Conservation (phyloP, 2,329 filamentous ascomycete species). For the Trichoderma breve region DNA sequence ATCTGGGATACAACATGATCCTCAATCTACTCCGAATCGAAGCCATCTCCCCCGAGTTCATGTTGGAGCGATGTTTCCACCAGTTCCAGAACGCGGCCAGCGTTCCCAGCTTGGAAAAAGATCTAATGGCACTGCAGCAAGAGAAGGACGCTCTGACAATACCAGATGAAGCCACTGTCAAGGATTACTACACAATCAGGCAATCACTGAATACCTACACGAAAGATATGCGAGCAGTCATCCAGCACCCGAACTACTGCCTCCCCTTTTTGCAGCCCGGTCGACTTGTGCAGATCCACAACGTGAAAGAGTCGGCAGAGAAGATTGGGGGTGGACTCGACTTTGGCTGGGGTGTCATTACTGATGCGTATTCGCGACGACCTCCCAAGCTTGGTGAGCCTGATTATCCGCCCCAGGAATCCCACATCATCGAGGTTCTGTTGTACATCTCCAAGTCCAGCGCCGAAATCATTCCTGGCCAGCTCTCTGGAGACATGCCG, state of each 20-base stretch:
- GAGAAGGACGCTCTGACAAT: constrained; percentile 73
- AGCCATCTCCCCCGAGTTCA: constrained; percentile 96
- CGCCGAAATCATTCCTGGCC: constrained; percentile 42
- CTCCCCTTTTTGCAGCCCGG: constrained; percentile 81
- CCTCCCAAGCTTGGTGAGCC: constrained; percentile 65
- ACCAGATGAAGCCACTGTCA: constrained; percentile 80
- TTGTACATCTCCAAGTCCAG: constrained; percentile 57
- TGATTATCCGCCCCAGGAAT: constrained; percentile 70
- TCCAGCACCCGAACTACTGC: constrained; percentile 87
- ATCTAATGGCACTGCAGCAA: constrained; percentile 74
- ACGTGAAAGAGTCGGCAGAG: constrained; percentile 52
- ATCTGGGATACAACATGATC: constrained; percentile 99
- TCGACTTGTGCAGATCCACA: constrained; percentile 83
- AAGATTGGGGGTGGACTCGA: constrained; percentile 49
- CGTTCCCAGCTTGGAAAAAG: constrained; percentile 78
- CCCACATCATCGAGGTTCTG: constrained; percentile 79
- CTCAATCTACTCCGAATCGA: constrained; percentile 96
- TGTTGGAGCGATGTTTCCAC: constrained; percentile 97
- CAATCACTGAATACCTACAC: constrained; percentile 80
- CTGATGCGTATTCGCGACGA: constrained; percentile 68
- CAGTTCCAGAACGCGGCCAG: constrained; percentile 96
- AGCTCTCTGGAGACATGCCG: constrained; percentile 48
- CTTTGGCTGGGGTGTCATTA: constrained; percentile 92
- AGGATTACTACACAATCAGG: constrained; percentile 89
- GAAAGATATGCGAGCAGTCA: constrained; percentile 86